phyloP scores from a whole-genome alignment of 371 early-diverging fungal genomes.

The Mortierella sp. region DNA sequence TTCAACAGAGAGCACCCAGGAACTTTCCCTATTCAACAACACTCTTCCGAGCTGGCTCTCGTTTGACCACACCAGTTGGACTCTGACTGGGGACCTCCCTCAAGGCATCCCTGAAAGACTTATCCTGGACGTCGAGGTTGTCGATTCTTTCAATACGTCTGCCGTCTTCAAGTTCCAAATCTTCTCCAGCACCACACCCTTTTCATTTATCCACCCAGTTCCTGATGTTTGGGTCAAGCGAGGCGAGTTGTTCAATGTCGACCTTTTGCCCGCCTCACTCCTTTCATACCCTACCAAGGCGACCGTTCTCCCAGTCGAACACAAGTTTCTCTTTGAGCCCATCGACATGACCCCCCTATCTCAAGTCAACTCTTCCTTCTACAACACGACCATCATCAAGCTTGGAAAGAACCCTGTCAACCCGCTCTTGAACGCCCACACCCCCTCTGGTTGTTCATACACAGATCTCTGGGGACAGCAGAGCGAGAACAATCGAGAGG shows the following conservation, averaged over 20 bases:
- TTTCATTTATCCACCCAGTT: conserved; percentile 10
- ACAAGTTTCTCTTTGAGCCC: conserved; percentile 17
- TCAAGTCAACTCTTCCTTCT: not conserved
- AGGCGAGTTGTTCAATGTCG: conserved; percentile 10
- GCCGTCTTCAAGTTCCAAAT: conserved; percentile 22
- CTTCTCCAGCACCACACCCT: conserved; percentile 1
- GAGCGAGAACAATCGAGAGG: conserved; percentile 5
- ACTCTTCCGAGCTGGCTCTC: conserved; percentile 28
- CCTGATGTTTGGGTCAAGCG: conserved; percentile 28
- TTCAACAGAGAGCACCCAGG: conserved; percentile 7
- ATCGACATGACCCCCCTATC: not conserved
- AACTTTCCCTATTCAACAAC: not conserved
- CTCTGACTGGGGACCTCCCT: conserved; percentile 18
- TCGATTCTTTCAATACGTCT: conserved; percentile 16
- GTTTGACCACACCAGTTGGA: conserved; percentile 10
- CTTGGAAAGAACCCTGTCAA: not conserved
- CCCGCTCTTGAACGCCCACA: not conserved
- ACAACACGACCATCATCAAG: not conserved
- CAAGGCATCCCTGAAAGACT: not conserved
- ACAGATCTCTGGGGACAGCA: conserved; percentile 11
- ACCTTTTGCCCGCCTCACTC: not conserved
- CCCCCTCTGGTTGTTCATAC: not conserved
- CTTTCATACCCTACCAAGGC: not conserved
- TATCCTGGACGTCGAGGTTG: not conserved
- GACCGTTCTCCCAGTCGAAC: conserved; percentile 3